phyloP scores from a whole-genome alignment of 805 yeast genomes.

The Candida incommunis region DNA sequence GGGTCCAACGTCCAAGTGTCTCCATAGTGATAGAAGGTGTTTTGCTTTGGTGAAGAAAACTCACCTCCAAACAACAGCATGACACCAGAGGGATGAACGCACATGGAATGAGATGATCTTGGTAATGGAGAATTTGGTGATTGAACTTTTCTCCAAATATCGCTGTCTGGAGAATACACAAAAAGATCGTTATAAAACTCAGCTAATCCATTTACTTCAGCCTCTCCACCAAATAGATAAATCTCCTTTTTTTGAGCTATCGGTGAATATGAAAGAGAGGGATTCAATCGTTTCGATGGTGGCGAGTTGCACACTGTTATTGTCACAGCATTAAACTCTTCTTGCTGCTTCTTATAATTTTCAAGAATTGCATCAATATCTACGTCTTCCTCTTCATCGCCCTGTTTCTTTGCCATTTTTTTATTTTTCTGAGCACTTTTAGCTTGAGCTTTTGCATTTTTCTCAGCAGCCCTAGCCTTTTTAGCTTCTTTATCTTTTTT shows the following conservation, averaged over 20 bases:
- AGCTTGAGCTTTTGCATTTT: slow-evolving; percentile 56
- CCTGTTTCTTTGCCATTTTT: slow-evolving; percentile 58
- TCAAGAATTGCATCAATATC: slow-evolving; percentile 76
- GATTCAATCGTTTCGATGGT: slow-evolving; percentile 45
- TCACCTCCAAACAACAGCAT: slow-evolving; percentile 90
- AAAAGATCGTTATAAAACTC: slow-evolving; percentile 71
- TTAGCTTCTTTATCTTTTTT: slow-evolving; percentile 84
- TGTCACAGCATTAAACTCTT: slow-evolving; percentile 55
- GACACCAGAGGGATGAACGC: slow-evolving; percentile 82
- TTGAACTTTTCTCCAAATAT: slow-evolving; percentile 62
- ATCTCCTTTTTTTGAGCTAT: slow-evolving; percentile 64
- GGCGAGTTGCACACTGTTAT: slow-evolving; percentile 50
- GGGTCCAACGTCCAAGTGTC: slow-evolving; percentile 92
- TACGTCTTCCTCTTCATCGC: slow-evolving; percentile 73
- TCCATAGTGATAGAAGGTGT: slow-evolving; percentile 89
- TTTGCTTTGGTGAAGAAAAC: slow-evolving; percentile 90
- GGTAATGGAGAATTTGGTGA: slow-evolving; percentile 88
- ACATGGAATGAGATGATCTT: slow-evolving; percentile 85
- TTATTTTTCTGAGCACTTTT: slow-evolving; percentile 67
- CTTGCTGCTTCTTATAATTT: slow-evolving; percentile 69
- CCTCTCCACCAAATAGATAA: slow-evolving; percentile 84
- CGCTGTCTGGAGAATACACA: slow-evolving; percentile 60
- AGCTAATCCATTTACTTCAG: slow-evolving; percentile 34
- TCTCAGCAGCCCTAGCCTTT: slow-evolving; percentile 76
- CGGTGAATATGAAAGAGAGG: slow-evolving; percentile 64